phyloP scores from a whole-genome alignment of 2,329 filamentous ascomycete species.

The Trichoderma guizhouense region DNA sequence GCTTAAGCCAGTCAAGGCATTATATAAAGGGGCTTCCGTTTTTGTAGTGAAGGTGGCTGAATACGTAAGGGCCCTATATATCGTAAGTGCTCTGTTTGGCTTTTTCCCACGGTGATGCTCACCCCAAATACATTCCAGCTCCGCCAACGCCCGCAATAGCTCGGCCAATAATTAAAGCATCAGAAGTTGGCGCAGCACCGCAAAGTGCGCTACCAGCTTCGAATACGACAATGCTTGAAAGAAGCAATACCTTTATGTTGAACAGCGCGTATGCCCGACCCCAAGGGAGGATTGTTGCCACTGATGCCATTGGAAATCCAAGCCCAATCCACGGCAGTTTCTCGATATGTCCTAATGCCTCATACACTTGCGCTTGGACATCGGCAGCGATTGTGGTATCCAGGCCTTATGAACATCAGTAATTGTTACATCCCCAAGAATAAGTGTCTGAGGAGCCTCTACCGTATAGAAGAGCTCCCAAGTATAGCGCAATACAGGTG shows the following conservation, averaged over 20 bases:
- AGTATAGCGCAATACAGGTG: not conserved
- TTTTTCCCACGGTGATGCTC: not conserved
- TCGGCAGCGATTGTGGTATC: constrained; percentile 49
- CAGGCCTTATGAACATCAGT: not conserved
- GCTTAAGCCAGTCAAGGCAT: not conserved
- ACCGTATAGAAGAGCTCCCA: constrained; percentile 1
- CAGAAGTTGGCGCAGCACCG: constrained; percentile 41
- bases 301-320: constrained; percentile 40
- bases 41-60: not conserved
- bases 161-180: constrained; percentile 44
- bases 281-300: constrained; percentile 35
- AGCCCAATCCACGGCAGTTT: constrained; percentile 41
- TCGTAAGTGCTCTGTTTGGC: not conserved
- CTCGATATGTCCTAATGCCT: constrained; percentile 34
- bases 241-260: constrained; percentile 42
- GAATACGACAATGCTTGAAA: constrained; percentile 25
- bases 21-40: not conserved
- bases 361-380: constrained; percentile 41
- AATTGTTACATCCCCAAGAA: not conserved
- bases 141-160: constrained; percentile 29
- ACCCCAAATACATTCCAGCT: not conserved
- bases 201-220: constrained; percentile 34
- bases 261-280: constrained; percentile 39
- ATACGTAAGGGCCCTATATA: not conserved
- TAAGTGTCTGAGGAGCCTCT: constrained; percentile 26